Percentiles rank a stretch among this genome's conserved stretches.
These are phyloP conservation scores for Daldinia decipiens DNA, from an alignment of 495 filamentous ascomycete species.

Conservation along the genomic window DNA sequence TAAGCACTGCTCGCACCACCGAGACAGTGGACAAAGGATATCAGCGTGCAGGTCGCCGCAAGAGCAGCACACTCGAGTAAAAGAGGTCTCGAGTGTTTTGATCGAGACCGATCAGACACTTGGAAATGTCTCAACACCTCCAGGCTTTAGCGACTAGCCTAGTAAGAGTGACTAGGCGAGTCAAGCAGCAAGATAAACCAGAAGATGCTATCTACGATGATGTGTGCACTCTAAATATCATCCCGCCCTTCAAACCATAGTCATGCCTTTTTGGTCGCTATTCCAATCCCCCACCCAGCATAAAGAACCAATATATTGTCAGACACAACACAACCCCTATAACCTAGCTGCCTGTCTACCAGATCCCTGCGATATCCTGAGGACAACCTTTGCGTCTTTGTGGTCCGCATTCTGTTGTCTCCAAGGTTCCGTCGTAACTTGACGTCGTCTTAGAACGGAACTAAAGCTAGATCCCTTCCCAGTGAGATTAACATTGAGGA, in stretches of 20 bases:
- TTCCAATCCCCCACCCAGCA: conserved; percentile 3
- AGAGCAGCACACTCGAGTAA: conserved; percentile 24
- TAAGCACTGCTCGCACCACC: conserved; percentile 11
- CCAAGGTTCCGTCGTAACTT: background rate
- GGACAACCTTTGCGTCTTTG: background rate
- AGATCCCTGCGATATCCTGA: conserved; percentile 2
- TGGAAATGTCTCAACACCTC: conserved; percentile 32
- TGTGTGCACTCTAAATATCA: conserved; percentile 34
- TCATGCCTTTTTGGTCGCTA: conserved; percentile 11
- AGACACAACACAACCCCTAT: background rate
- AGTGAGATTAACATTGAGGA: conserved; percentile 12
- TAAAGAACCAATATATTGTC: conserved; percentile 8
- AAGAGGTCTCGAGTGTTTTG: conserved; percentile 29
- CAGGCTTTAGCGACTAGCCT: conserved; percentile 31
- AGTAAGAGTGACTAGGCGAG: conserved; percentile 27
- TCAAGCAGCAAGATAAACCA: conserved; percentile 34
- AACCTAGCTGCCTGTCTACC: conserved; percentile 2
- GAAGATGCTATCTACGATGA: conserved; percentile 43
- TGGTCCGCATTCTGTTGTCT: background rate
- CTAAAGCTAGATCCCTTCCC: background rate
- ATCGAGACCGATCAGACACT: conserved; percentile 29
- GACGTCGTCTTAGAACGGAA: conserved; percentile 12
- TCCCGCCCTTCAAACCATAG: conserved; percentile 2
- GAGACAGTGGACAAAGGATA: background rate
- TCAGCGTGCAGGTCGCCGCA: conserved; percentile 13